Evolutionary conservation across 2,329 filamentous ascomycete species (phyloP), one percentile per base, ranked within the genome.

Genomic region (Zymoseptoria brevis): DNA sequence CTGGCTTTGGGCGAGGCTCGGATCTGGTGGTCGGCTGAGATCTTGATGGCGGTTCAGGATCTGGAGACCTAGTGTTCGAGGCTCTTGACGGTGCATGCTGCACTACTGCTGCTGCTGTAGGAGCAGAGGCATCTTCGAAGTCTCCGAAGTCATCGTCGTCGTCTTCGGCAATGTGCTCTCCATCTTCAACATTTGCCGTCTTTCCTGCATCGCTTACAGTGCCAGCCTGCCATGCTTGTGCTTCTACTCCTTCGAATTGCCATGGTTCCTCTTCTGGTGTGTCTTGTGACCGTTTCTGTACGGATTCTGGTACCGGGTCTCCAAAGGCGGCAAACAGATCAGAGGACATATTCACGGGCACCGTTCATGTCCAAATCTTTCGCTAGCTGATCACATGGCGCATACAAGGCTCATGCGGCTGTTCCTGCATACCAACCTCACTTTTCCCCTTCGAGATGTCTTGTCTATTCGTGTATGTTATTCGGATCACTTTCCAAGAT

Each of bases 321-420:
- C 67, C 77, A 67, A 83, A 83, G 60, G 77, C 81, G 60, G 79
- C 79, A 52, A 81, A 75, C 21, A 83, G 73, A 65, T 83, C 81
- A 58, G 78, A 77, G 55, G 80, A 82, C 80, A 83, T 83, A 19
- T 26, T 53, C 35, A 45, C n/a, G 35, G 35, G 2, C 16, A 4
- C 13, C 16, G 16, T n/a, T 29, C 26, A 29, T 29, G 1, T 16
- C 11, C 35, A 16, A 45, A 4, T 45, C 11, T 45, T n/a, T 45
- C 13, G 13, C 35, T 2, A n/a, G 35, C 35, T 45, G 9, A 7
- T 11, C 6, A 45, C 35, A 45, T 45, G 13, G 13, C 35, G 6
- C 5, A 6, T 45, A 2, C 2, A 1, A 16, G 13, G 2, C 35
- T 13, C 6, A 45, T 16, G 22, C 4, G 22, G 5, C 22, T 24